Evolutionary conservation across 495 filamentous ascomycete species (phyloP).

Genomic region (Bryoglossum gracile): DNA sequence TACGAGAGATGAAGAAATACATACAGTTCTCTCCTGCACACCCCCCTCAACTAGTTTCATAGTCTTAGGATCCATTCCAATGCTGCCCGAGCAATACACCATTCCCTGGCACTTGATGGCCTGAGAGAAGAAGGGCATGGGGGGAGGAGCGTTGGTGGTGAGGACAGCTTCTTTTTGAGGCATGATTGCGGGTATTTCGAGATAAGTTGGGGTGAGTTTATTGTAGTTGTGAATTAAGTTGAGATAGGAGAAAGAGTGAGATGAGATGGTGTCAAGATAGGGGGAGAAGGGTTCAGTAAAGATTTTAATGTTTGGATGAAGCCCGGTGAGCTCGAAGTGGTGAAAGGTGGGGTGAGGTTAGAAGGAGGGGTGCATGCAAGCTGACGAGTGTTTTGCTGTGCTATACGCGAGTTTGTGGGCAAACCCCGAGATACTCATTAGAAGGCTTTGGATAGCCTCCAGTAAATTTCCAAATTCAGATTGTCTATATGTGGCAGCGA

Average conservation of each 20-base stretch:
- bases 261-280: neutral
- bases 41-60: slow-evolving; percentile 42
- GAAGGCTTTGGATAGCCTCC: too few species aligned
- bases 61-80: slow-evolving; percentile 45
- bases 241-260: neutral
- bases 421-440: too few species aligned
- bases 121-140: slow-evolving; percentile 49
- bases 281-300: too few species aligned
- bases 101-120: slow-evolving; percentile 50
- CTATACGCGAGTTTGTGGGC: too few species aligned
- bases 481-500: too few species aligned
- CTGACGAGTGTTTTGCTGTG: too few species aligned
- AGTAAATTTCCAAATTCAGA: too few species aligned
- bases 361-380: neutral
- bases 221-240: neutral
- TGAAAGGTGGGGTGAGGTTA: neutral
- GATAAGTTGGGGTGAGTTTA: neutral
- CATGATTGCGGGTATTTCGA: slow-evolving; percentile 8
- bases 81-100: slow-evolving; percentile 50
- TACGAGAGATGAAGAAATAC: slow-evolving; percentile 7
- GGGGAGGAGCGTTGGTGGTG: slow-evolving; percentile 45
- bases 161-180: slow-evolving; percentile 32
- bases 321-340: neutral
- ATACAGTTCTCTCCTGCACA: slow-evolving; percentile 49
- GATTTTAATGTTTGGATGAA: too few species aligned